Conservation (phyloP, 768 basidiomycete species). For the Psilocybe subaeruginosa region DNA sequence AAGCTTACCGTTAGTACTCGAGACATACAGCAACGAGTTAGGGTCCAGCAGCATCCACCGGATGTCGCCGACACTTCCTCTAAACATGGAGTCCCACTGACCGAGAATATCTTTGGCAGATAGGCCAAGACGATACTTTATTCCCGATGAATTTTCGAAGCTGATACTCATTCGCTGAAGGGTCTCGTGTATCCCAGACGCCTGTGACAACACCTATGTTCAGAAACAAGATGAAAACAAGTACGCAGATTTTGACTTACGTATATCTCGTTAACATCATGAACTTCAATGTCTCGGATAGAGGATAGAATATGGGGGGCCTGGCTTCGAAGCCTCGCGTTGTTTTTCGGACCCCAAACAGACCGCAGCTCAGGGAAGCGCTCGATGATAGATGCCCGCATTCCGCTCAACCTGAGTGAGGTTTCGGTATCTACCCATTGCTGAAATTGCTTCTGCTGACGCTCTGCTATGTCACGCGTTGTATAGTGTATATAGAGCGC, state of each 20-base stretch:
- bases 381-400: not conserved
- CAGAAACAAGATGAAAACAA: not conserved
- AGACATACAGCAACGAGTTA: not conserved
- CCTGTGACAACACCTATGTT: not conserved
- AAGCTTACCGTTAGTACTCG: not conserved
- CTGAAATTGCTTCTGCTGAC: not conserved
- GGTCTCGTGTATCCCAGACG: not conserved
- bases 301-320: not conserved
- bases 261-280: not conserved
- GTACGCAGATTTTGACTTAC: not conserved
- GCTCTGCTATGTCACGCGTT: too few species aligned
- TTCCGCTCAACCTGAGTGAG: not conserved
- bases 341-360: not conserved
- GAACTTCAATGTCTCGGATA: not conserved
- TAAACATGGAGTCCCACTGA: not conserved
- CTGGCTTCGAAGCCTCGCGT: not conserved
- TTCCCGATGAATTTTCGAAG: too few species aligned
- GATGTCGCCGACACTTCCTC: not conserved
- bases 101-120: not conserved
- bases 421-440: not conserved
- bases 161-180: not conserved
- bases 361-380: not conserved
- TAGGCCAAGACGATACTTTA: not conserved
- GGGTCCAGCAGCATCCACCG: not conserved
- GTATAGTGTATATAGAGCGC: not conserved